Conservation (phyloP, 129 eudicot genomes). For the Tagetes erecta region DNA sequence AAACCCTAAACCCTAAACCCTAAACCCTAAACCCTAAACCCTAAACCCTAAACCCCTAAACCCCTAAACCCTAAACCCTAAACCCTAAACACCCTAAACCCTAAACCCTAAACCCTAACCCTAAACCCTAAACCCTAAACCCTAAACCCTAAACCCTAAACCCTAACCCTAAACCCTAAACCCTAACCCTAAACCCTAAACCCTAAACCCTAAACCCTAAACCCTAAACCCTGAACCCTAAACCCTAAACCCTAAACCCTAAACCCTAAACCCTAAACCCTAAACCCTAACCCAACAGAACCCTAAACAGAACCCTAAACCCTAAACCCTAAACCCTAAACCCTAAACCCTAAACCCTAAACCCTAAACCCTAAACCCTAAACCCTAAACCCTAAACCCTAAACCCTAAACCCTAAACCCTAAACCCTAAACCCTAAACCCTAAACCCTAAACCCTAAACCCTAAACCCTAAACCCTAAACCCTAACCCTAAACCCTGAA, state of each 20-base stretch:
- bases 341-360: constrained; percentile 8
- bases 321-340: constrained; percentile 6
- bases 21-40: not conserved
- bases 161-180: constrained; percentile 5
- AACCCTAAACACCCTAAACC: not conserved
- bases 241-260: constrained; percentile 13
- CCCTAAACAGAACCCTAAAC: too few relatives aligned
- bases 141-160: constrained; percentile 9
- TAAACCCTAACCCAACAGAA: constrained; percentile 12
- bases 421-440: constrained; percentile 3
- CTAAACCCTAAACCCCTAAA: not conserved
- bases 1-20: constrained; percentile 7
- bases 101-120: not conserved
- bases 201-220: constrained; percentile 9
- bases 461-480: too few relatives aligned
- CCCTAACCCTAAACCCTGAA: constrained; percentile 1
- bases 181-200: constrained; percentile 7
- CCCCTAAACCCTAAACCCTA: too few relatives aligned
- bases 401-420: constrained; percentile 4
- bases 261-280: constrained; percentile 7
- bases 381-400: constrained; percentile 4
- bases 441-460: too few relatives aligned
- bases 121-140: too few relatives aligned
- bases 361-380: not conserved
- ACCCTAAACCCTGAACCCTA: constrained; percentile 6